A percentile compares a stretch with the other conserved stretches of the same genome.
Evolutionary conservation across 148 eudicot genomes (phyloP).

Genomic region (Amaranthus hypochondriacus): DNA sequence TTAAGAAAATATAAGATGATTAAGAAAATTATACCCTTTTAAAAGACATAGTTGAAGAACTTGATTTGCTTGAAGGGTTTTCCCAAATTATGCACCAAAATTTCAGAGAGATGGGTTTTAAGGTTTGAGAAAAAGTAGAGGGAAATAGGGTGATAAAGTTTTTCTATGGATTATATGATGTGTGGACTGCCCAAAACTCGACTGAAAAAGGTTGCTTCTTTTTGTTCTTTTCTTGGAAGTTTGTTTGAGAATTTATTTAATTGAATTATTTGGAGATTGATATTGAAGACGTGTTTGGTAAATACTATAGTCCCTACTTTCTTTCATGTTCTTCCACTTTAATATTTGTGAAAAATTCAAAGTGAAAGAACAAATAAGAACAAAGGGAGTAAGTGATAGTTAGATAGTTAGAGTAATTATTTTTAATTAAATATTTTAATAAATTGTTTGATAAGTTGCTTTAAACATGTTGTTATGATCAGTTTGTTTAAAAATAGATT

Average conservation of each 20-base stretch:
- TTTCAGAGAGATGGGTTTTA: background rate
- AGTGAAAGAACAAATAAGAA: too few relatives aligned
- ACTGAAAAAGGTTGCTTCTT: conserved; percentile 3
- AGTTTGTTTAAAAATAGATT: too few relatives aligned
- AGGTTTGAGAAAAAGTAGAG: background rate
- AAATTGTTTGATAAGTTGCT: too few relatives aligned
- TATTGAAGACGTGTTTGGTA: too few relatives aligned
- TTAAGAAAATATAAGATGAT: background rate
- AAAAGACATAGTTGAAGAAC: conserved; percentile 23
- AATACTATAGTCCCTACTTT: too few relatives aligned
- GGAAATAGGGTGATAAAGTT: background rate
- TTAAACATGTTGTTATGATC: too few relatives aligned
- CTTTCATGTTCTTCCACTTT: too few relatives aligned
- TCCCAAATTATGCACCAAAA: background rate
- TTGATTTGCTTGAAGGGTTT: background rate
- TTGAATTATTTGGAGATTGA: background rate
- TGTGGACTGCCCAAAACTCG: background rate
- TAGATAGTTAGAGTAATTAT: too few relatives aligned
- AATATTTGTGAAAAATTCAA: too few relatives aligned
- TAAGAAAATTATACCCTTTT: conserved; percentile 24
- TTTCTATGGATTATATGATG: conserved; percentile 1
- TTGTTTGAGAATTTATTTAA: background rate
- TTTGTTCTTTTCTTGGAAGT: background rate
- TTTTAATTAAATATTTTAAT: too few relatives aligned
- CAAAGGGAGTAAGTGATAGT: too few relatives aligned